phyloP scores from a whole-genome alignment of 2,329 filamentous ascomycete genomes.

The Bertia moriformis region DNA sequence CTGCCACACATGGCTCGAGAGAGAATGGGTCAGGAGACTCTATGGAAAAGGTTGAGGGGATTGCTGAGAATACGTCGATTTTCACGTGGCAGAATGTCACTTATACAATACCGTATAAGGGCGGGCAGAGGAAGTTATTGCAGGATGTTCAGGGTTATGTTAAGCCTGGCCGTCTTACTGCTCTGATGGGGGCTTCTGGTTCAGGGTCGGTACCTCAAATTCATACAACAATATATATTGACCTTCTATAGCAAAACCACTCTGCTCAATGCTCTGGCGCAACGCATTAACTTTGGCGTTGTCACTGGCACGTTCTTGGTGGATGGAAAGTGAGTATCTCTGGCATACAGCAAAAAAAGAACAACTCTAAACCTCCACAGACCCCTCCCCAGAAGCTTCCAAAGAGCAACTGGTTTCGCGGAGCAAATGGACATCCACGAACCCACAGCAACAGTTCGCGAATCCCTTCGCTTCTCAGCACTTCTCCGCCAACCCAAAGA shows the following conservation, averaged over 20 bases:
- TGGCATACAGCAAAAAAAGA: too few species aligned
- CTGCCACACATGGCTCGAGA: constrained; percentile 8
- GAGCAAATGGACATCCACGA: constrained; percentile 57
- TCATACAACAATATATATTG: constrained; percentile 7
- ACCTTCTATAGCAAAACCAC: constrained; percentile 51
- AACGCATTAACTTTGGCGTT: constrained; percentile 62
- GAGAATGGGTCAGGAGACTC: constrained; percentile 8
- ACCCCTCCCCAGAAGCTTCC: constrained; percentile 60
- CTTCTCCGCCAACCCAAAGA: constrained; percentile 45
- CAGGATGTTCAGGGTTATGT: constrained; percentile 74
- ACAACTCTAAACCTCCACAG: constrained; percentile 17
- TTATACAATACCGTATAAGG: constrained; percentile 37
- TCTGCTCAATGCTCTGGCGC: constrained; percentile 58
- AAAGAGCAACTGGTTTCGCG: constrained; percentile 60
- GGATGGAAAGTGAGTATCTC: constrained; percentile 31
- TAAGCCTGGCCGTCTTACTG: constrained; percentile 66
- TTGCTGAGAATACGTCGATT: constrained; percentile 46
- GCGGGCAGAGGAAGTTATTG: constrained; percentile 52
- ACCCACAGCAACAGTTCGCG: constrained; percentile 49
- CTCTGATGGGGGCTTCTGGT: constrained; percentile 53
- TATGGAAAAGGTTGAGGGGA: constrained; percentile 22
- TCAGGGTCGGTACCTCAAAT: constrained; percentile 13
- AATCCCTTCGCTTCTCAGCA: constrained; percentile 52
- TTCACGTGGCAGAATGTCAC: constrained; percentile 37
- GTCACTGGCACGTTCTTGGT: constrained; percentile 68